These are phyloP conservation scores for Pythium dissimile DNA, from an alignment of 352 stramenopile species.

Conservation along the genomic window DNA sequence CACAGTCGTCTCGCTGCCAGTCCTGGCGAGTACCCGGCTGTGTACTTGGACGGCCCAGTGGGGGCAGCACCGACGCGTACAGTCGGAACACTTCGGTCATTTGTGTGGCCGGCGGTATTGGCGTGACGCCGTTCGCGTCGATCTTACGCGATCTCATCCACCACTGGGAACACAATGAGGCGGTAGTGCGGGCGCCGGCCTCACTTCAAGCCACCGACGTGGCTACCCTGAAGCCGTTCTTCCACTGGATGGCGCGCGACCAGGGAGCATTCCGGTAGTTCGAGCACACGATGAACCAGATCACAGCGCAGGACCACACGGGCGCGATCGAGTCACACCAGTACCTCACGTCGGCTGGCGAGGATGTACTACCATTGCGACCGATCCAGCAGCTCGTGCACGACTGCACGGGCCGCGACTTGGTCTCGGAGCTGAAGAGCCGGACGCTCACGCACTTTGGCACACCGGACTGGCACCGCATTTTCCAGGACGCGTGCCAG, in stretches of 20 bases:
- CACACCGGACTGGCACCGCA: background rate
- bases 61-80: no score
- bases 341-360: background rate
- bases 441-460: slow-evolving; percentile 1
- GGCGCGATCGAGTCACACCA: background rate
- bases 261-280: background rate
- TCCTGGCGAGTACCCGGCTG: background rate
- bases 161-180: background rate
- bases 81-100: slow-evolving; percentile 18
- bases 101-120: slow-evolving; percentile 24
- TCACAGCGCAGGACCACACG: background rate
- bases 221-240: background rate
- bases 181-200: background rate
- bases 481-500: background rate
- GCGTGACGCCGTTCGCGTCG: slow-evolving; percentile 16
- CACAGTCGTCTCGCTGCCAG: background rate
- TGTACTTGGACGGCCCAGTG: slow-evolving; percentile 22
- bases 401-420: background rate
- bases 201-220: background rate
- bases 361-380: background rate
- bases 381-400: background rate
- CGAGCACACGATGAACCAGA: slow-evolving; percentile 3
- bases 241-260: slow-evolving; percentile 3
- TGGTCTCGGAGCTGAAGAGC: background rate
- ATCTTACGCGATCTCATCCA: background rate